Conservation (phyloP, 2,329 filamentous ascomycete genomes). For the Sclerotinia trifoliorum region DNA sequence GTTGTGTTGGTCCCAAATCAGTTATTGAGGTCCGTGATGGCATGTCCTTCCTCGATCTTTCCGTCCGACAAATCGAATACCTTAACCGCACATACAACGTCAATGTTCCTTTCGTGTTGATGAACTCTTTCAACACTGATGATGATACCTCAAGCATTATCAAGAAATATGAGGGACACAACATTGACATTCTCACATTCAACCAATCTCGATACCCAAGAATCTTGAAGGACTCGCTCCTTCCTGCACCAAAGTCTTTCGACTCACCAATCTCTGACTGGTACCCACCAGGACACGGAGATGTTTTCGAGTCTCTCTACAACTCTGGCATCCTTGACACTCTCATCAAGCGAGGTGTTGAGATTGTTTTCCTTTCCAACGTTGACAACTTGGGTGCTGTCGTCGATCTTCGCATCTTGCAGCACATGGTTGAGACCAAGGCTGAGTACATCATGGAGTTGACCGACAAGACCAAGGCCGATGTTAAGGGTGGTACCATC, state of each 20-base stretch:
- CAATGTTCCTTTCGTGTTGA: slow-evolving; percentile 96
- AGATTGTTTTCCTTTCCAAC: slow-evolving; percentile 98
- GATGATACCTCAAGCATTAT: slow-evolving; percentile 98
- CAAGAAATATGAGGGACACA: slow-evolving; percentile 99
- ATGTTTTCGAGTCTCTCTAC: slow-evolving; percentile 99
- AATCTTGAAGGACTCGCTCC: slow-evolving; percentile 96
- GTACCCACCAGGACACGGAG: slow-evolving; percentile 98
- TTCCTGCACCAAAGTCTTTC: slow-evolving; percentile 88
- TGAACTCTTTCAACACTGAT: slow-evolving; percentile 99
- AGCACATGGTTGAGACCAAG: slow-evolving; percentile 98
- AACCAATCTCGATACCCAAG: slow-evolving; percentile 99
- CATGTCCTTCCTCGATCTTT: slow-evolving; percentile 99
- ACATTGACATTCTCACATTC: slow-evolving; percentile 99
- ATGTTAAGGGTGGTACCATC: slow-evolving; percentile 99
- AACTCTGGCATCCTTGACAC: slow-evolving; percentile 98
- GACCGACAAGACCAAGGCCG: slow-evolving; percentile 99
- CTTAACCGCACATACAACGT: slow-evolving; percentile 97
- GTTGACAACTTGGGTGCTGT: slow-evolving; percentile 98
- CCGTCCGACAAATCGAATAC: slow-evolving; percentile 97
- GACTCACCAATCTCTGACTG: slow-evolving; percentile 90
- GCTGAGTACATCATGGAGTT: slow-evolving; percentile 99
- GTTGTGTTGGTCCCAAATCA: slow-evolving; percentile 97
- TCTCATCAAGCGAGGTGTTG: slow-evolving; percentile 90
- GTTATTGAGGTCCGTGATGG: slow-evolving; percentile 99
- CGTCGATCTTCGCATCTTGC: slow-evolving; percentile 94